These are phyloP conservation scores for Teunomyces stri DNA, from an alignment of 805 yeast species.

Conservation along the genomic window DNA sequence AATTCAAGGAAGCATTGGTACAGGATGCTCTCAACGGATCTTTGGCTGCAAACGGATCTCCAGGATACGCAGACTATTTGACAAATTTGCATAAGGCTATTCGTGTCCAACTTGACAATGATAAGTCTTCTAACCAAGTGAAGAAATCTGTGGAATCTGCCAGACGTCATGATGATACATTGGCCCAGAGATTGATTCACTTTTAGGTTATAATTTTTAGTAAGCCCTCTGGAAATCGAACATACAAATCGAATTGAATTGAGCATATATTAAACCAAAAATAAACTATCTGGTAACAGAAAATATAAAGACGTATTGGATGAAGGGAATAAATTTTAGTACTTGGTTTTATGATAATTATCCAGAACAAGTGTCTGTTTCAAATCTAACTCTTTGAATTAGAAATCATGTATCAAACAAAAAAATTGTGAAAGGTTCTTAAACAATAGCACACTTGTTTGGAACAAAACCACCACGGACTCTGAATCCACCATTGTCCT, in stretches of 20 bases:
- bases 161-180: slow-evolving; percentile 27
- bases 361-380: too few relatives aligned
- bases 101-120: slow-evolving; percentile 49
- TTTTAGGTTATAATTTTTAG: slow-evolving; percentile 18
- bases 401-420: neutral
- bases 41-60: slow-evolving; percentile 38
- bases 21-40: slow-evolving; percentile 62
- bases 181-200: slow-evolving; percentile 40
- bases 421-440: neutral
- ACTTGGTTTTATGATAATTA: too few relatives aligned
- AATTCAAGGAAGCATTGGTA: slow-evolving; percentile 57
- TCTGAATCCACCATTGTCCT: slow-evolving; percentile 1
- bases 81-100: slow-evolving; percentile 65
- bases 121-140: slow-evolving; percentile 30
- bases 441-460: slow-evolving; percentile 1
- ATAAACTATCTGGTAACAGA: neutral
- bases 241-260: neutral
- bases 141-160: slow-evolving; percentile 26
- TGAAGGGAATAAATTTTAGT: neutral
- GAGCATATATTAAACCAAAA: neutral
- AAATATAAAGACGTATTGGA: neutral
- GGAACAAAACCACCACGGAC: neutral
- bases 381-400: neutral
- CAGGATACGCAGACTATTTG: slow-evolving; percentile 65
- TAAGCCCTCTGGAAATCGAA: neutral